Evolutionary conservation across 805 yeast genomes (phyloP).

Genomic region (Starmerella roubikii): DNA sequence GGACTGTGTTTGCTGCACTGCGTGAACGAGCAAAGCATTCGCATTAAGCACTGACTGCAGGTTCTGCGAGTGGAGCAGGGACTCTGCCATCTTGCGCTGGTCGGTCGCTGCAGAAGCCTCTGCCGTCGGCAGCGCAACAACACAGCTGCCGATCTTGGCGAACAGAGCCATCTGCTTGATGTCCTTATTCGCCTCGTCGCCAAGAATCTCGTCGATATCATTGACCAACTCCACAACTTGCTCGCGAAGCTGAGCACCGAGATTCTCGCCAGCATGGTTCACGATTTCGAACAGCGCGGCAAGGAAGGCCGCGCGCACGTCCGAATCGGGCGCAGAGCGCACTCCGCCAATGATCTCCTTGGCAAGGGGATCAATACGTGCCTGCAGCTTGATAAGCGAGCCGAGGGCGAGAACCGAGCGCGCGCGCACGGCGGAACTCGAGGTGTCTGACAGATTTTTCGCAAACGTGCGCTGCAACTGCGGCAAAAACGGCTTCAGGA

Average conservation of each 20-base stretch:
- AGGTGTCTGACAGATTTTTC: constrained; percentile 68
- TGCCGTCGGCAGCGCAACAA: constrained; percentile 36
- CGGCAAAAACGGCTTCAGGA: constrained; percentile 88
- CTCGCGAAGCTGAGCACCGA: constrained; percentile 59
- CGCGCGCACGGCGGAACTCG: constrained; percentile 56
- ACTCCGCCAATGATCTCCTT: constrained; percentile 68
- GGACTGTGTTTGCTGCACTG: constrained; percentile 24
- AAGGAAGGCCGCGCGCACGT: constrained; percentile 64
- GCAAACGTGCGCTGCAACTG: constrained; percentile 96
- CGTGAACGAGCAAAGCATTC: constrained; percentile 21
- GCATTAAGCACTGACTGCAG: constrained; percentile 19
- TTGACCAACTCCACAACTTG: constrained; percentile 61
- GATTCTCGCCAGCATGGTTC: constrained; percentile 58
- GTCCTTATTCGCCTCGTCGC: constrained; percentile 29
- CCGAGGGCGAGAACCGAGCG: constrained; percentile 88
- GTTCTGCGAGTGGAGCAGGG: constrained; percentile 9
- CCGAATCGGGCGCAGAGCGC: constrained; percentile 49
- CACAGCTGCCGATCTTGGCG: constrained; percentile 34
- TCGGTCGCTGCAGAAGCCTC: not conserved
- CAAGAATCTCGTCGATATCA: constrained; percentile 39
- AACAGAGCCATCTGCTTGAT: constrained; percentile 15
- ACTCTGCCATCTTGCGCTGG: constrained; percentile 28
- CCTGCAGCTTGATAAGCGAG: constrained; percentile 73
- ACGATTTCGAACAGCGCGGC: constrained; percentile 76
- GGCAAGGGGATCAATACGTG: constrained; percentile 86